Base-by-base conservation (phyloP, 2,329 filamentous ascomycete genomes). In the Rutstroemia sp. region DNA sequence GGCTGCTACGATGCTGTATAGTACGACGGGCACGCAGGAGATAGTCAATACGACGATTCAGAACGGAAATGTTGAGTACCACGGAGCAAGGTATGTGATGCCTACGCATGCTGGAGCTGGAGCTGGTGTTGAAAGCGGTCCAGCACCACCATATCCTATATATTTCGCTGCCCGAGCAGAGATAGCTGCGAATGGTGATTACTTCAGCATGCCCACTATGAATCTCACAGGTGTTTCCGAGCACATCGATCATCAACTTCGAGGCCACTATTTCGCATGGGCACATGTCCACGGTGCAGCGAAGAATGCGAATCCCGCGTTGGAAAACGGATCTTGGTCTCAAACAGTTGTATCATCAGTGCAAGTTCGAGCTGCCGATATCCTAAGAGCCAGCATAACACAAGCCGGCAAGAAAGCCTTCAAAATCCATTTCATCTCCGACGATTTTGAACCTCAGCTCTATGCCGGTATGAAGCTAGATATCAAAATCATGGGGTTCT, bases 181-280 rank as follows among this genome's bases (percentile, higher is more conserved):
- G 75, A 25, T 51, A 2, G 0, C 63, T 69, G 39, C 72, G 73
- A 14, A 65, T 64, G 10, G 27, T 19, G 59, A 61, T 12, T 69
- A 75, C 39, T 69, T 77, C 5, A 76, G 76, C 0, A 71, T 78
- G 2, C 79, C 81, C 0, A 82, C 78, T 0, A 77, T 82, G 0
- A 82, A 78, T 57, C 68, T 88, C 2, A 63, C 64, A 0, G 75
- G 73, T 9, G 72, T 86, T 0, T 73, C 80, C 0, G 77, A 78
- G 25, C 74, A 79, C 37, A 67, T 86, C 42, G 72, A 75, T 21
- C 70, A 79, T 59, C 76, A 78, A 3, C 73, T 88, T 50, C 71
- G 73, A 12, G 86, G 85, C 0, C 76, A 84, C 6, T 88, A 84
- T 63, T 82, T 85, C 41, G 84, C 82, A 3, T 88, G 85, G 84